Evolutionary conservation across 2,329 filamentous ascomycete species (phyloP).

Genomic region (Sclerotinia glacialis): DNA sequence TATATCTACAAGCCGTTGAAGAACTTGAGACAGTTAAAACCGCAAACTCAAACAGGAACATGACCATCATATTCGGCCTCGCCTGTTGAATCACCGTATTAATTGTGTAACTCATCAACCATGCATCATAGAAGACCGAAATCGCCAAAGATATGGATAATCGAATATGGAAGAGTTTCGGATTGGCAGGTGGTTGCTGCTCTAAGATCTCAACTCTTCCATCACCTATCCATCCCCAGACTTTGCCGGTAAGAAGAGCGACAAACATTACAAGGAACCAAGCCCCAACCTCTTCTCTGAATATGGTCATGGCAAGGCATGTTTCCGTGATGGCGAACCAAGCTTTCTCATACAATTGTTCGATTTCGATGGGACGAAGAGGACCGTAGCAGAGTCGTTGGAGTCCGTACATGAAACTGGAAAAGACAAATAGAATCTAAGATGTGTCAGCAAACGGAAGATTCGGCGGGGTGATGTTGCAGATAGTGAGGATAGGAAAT

Average conservation of each 20-base stretch:
- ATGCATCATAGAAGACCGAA: slow-evolving; percentile 75
- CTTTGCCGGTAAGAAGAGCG: slow-evolving; percentile 84
- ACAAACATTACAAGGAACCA: slow-evolving; percentile 98
- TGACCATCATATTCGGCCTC: slow-evolving; percentile 98
- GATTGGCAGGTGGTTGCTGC: slow-evolving; percentile 89
- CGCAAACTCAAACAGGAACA: slow-evolving; percentile 98
- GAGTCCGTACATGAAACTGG: slow-evolving; percentile 77
- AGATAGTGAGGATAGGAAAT: not conserved
- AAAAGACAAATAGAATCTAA: slow-evolving; percentile 70
- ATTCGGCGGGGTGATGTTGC: not conserved
- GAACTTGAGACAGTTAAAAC: slow-evolving; percentile 76
- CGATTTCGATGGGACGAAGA: slow-evolving; percentile 88
- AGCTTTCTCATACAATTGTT: slow-evolving; percentile 94
- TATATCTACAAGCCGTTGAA: slow-evolving; percentile 76
- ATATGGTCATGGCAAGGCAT: slow-evolving; percentile 96
- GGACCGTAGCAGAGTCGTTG: slow-evolving; percentile 88
- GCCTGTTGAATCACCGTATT: slow-evolving; percentile 82
- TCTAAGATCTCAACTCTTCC: slow-evolving; percentile 91
- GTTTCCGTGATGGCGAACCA: slow-evolving; percentile 99
- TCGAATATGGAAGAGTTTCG: slow-evolving; percentile 80
- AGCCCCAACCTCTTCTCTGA: slow-evolving; percentile 88
- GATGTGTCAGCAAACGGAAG: slow-evolving; percentile 14
- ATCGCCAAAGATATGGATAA: slow-evolving; percentile 75
- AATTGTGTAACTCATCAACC: slow-evolving; percentile 77
- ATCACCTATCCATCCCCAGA: slow-evolving; percentile 98